These are phyloP conservation scores for Cucurbita argyrosperma DNA, from an alignment of 306 rosid species.

Conservation along the genomic window DNA sequence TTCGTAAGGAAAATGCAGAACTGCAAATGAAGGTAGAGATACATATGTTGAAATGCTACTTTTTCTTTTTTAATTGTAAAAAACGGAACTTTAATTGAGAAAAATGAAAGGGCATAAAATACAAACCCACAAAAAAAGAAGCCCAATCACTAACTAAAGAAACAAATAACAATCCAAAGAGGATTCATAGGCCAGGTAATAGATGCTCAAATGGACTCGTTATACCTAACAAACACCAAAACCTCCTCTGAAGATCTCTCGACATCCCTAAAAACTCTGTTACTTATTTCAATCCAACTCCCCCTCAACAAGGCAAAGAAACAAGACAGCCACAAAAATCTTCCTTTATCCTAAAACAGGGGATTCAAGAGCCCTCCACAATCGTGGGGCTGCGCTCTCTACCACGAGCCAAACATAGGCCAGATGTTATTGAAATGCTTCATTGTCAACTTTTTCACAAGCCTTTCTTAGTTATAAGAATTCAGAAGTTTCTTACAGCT, in stretches of 20 bases:
- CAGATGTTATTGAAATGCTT: not conserved
- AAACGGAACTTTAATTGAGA: not conserved
- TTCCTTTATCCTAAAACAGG: not conserved
- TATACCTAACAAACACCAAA: too few relatives aligned
- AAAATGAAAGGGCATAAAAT: not conserved
- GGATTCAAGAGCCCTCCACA: not conserved
- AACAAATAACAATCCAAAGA: too few relatives aligned
- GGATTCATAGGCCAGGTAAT: too few relatives aligned
- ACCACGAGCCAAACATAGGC: not conserved
- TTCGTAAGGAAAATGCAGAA: slow-evolving; percentile 40
- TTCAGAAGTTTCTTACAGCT: not conserved
- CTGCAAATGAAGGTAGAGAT: slow-evolving; percentile 37
- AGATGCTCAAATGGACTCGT: too few relatives aligned
- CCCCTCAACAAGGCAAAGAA: not conserved
- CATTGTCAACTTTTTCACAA: not conserved
- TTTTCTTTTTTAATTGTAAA: too few relatives aligned
- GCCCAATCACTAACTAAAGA: not conserved
- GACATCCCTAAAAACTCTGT: not conserved
- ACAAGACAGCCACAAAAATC: not conserved
- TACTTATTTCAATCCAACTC: too few relatives aligned
- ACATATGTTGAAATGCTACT: not conserved
- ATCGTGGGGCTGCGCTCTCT: not conserved
- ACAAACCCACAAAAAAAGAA: not conserved
- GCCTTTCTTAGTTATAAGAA: not conserved
- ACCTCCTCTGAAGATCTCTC: not conserved